Base-by-base conservation (phyloP, 257 asterid genomes). In the Solanum paucissectum region DNA sequence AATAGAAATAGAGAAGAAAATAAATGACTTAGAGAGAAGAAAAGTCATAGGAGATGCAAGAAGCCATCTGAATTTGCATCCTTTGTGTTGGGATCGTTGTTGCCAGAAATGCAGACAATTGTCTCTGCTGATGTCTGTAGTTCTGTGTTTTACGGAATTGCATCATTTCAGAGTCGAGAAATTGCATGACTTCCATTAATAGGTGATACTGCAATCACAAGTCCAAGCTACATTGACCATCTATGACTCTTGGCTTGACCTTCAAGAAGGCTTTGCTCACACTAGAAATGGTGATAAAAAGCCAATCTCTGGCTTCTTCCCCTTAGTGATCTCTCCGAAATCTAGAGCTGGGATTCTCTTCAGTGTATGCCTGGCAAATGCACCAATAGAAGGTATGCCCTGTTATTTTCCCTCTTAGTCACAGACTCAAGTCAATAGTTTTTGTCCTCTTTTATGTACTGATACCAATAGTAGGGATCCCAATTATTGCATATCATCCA, bases 121-220 rank as follows among this genome's bases (percentile, higher is more conserved):
- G 38, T 79, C 37, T 25, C 25, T 79, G 84, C 25, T 79, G 84
- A 42, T 79, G 64, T 27, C 64, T 79, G 66, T 29, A 44, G 64
- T 79, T 74, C 10, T 79, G 64, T 44, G 38, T 27, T 79, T 42
- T 79, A 25, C 5, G 27, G 66, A 79, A 79, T 79, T 27, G 52
- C 11, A 16, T 79, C 64, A 27, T 25, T 44, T 16, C 84, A 44
- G 66, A 27, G 52, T 27, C 27, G 29, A 34, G 38, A 79, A 79
- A 42, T 44, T 44, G 66, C 84, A 25, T 27, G 38, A 14, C 84
- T n/a, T 44, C 12, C 64, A 79, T 42, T 36, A 79, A 27, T 79
- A 97, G 99, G 98, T 94, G 88, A 95, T 94, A 90, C 93, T 97
- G 88, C 98, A 95, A 90, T 95, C 99, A 79, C 99, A 96, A 89